Conservation (phyloP, 2,329 filamentous ascomycete species). For the Penicillium sp. region DNA sequence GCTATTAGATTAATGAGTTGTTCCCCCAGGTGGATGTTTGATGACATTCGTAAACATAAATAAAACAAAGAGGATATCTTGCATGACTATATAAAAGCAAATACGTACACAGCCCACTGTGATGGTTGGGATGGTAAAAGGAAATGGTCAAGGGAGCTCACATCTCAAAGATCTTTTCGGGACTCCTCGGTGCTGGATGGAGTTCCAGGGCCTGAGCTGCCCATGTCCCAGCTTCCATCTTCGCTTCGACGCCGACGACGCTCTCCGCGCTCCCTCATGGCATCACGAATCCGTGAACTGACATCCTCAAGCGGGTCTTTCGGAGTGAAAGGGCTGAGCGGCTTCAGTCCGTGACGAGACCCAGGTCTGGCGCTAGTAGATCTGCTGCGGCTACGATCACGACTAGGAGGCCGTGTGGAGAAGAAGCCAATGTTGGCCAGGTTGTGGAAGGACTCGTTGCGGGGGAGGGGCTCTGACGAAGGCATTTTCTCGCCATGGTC, state of each 20-base stretch:
- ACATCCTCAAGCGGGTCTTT: constrained; percentile 77
- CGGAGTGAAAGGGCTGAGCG: constrained; percentile 65
- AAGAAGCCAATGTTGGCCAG: constrained; percentile 86
- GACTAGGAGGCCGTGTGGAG: constrained; percentile 79
- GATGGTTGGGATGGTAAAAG: background rate
- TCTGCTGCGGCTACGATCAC: constrained; percentile 70
- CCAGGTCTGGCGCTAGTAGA: constrained; percentile 64
- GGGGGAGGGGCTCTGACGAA: constrained; percentile 59
- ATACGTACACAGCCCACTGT: constrained; percentile 12
- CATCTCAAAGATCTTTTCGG: constrained; percentile 36
- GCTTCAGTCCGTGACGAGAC: constrained; percentile 64
- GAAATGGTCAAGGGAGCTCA: background rate
- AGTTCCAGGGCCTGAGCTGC: constrained; percentile 38
- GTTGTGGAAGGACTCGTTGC: constrained; percentile 92
- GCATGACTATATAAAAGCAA: constrained; percentile 19
- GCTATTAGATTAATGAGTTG: background rate
- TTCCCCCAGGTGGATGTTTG: background rate
- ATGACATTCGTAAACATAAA: background rate
- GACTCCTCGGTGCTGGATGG: constrained; percentile 34
- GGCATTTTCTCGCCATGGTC: constrained; percentile 24
- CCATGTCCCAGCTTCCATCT: constrained; percentile 43
- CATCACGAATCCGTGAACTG: constrained; percentile 75
- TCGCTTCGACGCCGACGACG: constrained; percentile 53
- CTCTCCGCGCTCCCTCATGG: constrained; percentile 76
- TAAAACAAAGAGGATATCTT: constrained; percentile 21